Evolutionary conservation across 1,139 yeast species (phyloP).

Genomic region (Candida buenavistaensis): DNA sequence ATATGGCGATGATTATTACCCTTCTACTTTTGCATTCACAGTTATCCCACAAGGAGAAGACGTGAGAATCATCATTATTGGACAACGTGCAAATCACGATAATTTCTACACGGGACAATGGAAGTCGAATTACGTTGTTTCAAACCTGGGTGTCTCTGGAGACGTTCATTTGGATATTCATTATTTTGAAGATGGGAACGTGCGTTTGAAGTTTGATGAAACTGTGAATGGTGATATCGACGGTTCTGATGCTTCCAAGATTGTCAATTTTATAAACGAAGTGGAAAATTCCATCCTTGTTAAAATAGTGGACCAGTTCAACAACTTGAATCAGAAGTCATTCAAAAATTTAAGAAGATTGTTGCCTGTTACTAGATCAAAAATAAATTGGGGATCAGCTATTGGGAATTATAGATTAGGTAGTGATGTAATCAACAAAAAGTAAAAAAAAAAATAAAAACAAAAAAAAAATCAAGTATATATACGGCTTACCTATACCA

Average conservation of each 20-base stretch:
- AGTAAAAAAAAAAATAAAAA: slow-evolving; percentile 7
- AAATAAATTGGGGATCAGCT: slow-evolving; percentile 93
- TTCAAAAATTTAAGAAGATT: slow-evolving; percentile 88
- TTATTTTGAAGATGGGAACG: slow-evolving; percentile 96
- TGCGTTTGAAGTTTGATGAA: slow-evolving; percentile 63
- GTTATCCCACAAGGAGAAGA: slow-evolving; percentile 36
- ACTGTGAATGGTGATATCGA: slow-evolving; percentile 24
- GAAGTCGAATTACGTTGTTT: slow-evolving; percentile 63
- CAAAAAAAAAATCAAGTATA: neutral
- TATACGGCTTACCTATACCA: slow-evolving; percentile 18
- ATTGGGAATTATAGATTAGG: slow-evolving; percentile 89
- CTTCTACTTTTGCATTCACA: slow-evolving; percentile 50
- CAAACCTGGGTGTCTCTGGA: slow-evolving; percentile 48
- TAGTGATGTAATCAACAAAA: slow-evolving; percentile 64
- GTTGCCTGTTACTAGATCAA: slow-evolving; percentile 87
- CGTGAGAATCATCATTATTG: slow-evolving; percentile 54
- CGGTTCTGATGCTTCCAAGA: slow-evolving; percentile 22
- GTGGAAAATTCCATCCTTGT: slow-evolving; percentile 66
- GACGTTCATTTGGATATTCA: slow-evolving; percentile 71
- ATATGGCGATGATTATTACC: slow-evolving; percentile 53
- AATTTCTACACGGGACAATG: slow-evolving; percentile 93
- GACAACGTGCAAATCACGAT: slow-evolving; percentile 69
- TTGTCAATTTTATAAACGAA: slow-evolving; percentile 53
- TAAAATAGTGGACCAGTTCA: slow-evolving; percentile 62
- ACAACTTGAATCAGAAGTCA: slow-evolving; percentile 71